Evolutionary conservation across 192 early-diverging fungal genomes (phyloP), one percentile per base, ranked within the genome.

Genomic region (Chytriomyces hyalinus): DNA sequence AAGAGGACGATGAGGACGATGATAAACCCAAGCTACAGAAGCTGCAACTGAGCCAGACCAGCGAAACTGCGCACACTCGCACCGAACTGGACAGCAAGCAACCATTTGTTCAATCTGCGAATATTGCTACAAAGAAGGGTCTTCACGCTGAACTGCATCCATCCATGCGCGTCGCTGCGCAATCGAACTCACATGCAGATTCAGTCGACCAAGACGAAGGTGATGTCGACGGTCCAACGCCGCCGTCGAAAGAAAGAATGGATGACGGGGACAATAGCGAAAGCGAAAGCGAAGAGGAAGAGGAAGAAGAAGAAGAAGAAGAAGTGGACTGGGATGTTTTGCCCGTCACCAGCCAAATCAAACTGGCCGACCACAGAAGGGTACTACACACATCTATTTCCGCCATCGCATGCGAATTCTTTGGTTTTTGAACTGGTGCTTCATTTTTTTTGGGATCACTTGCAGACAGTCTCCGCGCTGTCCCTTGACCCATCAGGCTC

Each of bases 401-500:
- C 11, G 17, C 67, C 15, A 51, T 11, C 49, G 5, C 20, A 57
- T n/a, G 9, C 49, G 8, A 44, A 67, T 43, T 70, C 45, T 6
- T 73, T 13, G 3, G 26, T 22, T 28, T n/a, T 43, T 28, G 28
- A 13, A 10, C 43, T 72, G 9, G 9, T 5, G 26, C 43, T 28
- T 82, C 11, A 44, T 15, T 49, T 10, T n/a, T 15, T 2, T n/a
- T 48, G 36, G 10, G 53, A 61, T 53, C 53, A 72, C 75, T 61
- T 51, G 7, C 75, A 92, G 90, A 88, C 91, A 20, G 90, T 94
- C 20, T 93, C 94, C 0, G 89, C 94, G 2, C 83, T 98, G 46
- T 84, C 93, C 2, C 84, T 97, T 64, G 94, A 99, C 72, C 90
- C 95, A 26, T 81, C 94, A 1, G 95, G 95, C 7, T 83, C 90